Percentiles rank a stretch among this genome's conserved stretches.
Evolutionary conservation across 495 filamentous ascomycete species (phyloP).

Genomic region (Cudoniella acicularis): DNA sequence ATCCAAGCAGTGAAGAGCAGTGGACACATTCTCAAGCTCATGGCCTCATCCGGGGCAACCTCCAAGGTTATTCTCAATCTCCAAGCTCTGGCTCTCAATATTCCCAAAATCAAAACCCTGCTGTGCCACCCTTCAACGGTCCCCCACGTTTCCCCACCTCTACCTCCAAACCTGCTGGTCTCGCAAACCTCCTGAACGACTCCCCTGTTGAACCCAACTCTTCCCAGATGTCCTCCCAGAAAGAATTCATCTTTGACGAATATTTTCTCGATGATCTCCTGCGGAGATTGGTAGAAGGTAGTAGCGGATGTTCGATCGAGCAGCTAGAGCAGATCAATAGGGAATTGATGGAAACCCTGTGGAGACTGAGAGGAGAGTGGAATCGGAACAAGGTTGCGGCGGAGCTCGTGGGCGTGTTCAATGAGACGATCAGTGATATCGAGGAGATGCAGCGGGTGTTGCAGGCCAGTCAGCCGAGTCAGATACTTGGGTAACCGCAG

Average conservation of each 20-base stretch:
- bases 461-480: conserved; percentile 19
- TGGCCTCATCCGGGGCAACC: conserved; percentile 38
- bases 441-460: conserved; percentile 35
- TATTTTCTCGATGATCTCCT: conserved; percentile 52
- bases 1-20: conserved; percentile 21
- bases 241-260: conserved; percentile 57
- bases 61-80: conserved; percentile 25
- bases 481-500: too few relatives aligned
- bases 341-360: conserved; percentile 84
- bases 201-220: conserved; percentile 34
- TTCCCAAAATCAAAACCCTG: conserved; percentile 28
- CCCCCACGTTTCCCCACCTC: conserved; percentile 27
- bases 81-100: conserved; percentile 20
- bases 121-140: conserved; percentile 42
- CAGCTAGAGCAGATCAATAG: conserved; percentile 92
- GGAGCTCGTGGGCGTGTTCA: conserved; percentile 63
- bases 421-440: conserved; percentile 79
- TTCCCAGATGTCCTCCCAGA: conserved; percentile 35
- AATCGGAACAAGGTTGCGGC: conserved; percentile 69
- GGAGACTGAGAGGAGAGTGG: conserved; percentile 72
- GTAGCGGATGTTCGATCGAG: conserved; percentile 81
- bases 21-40: conserved; percentile 52
- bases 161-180: conserved; percentile 18
- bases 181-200: conserved; percentile 44
- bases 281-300: conserved; percentile 53